Evolutionary conservation across 768 basidiomycete genomes (phyloP), one percentile per base, ranked within the genome.

Genomic region (Auriscalpium orientale): DNA sequence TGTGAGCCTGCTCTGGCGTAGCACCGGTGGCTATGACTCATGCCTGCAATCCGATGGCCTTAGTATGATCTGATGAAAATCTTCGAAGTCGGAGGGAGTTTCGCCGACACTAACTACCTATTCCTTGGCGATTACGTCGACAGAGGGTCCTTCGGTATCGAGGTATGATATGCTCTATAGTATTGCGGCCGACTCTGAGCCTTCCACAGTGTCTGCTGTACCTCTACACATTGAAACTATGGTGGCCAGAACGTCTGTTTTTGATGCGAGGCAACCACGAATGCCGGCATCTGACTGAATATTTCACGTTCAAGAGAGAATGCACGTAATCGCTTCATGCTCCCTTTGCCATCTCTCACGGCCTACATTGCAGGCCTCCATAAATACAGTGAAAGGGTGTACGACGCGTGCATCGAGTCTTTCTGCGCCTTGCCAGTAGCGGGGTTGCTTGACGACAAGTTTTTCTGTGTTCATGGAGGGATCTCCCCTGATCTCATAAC

Each of bases 381-480:
- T 74, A 97, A 95, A 71, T 97, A 95, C 70, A 90, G 89, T 1
- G 76, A 70, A 56, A 74, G 73, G 36, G 83, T 99, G 21, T 99
- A 99, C 68, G 91, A 98, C 57, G 94, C 92, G 1, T 97, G 93
- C 68, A 82, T 92, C 65, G 79, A 84, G 46, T 91, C 91, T 0
- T 99, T 98, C 75, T 87, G 85, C 65, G 85, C 91, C 21, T 78
- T 99, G 6, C 97, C 97, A 3, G 73, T 99, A 36, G 81, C 93
- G 0, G 97, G 92, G 8, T 75, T 98, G 56, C 89, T 99, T 70
- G 97, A 99, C 68, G 80, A 83, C 59, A 89, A 92, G 65, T 98
- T 99, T 76, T 89, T 99, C 70, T 98, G 95, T 66, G 93, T 98
- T 2, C 97, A 98, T 62, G 97, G 97, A 2, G 97, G 97, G 4